Conservation (phyloP, 1,284 basidiomycete genomes). For the Takashimella tepidaria region DNA sequence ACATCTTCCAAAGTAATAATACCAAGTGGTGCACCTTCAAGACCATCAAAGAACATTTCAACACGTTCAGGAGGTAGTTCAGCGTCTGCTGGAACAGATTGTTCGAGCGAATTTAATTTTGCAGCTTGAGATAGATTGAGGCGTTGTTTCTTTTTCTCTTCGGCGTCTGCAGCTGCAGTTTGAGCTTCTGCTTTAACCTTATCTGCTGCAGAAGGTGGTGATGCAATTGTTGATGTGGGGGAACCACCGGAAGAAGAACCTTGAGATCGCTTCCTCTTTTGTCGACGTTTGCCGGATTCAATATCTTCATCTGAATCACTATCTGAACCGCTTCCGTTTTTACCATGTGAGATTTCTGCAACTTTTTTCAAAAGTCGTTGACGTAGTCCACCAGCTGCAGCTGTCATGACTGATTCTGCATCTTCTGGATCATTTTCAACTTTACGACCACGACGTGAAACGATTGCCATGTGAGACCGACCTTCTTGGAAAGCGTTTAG, state of each 20-base stretch:
- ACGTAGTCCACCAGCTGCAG: constrained; percentile 50
- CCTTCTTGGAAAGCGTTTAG: constrained; percentile 89
- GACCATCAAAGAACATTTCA: constrained; percentile 67
- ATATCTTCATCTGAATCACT: constrained; percentile 35
- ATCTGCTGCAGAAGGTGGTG: constrained; percentile 19
- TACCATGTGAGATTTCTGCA: constrained; percentile 37
- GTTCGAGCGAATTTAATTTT: constrained; percentile 56
- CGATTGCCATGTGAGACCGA: constrained; percentile 84
- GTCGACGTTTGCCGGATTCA: constrained; percentile 14
- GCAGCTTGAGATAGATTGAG: constrained; percentile 42
- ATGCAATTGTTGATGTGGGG: constrained; percentile 26
- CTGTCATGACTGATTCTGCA: constrained; percentile 45
- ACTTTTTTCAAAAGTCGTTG: constrained; percentile 35
- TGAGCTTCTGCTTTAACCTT: constrained; percentile 6
- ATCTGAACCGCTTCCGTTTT: constrained; percentile 59
- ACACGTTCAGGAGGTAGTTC: constrained; percentile 65
- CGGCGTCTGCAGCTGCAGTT: background rate
- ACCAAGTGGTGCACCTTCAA: constrained; percentile 70
- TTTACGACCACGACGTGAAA: constrained; percentile 55
- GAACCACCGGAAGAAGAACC: constrained; percentile 11
- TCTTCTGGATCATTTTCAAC: constrained; percentile 29
- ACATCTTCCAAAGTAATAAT: constrained; percentile 93
- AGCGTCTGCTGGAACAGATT: constrained; percentile 77
- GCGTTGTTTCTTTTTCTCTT: constrained; percentile 15
- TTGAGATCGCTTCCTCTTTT: constrained; percentile 9